These are phyloP conservation scores for Babesia bovis DNA, from an alignment of 169 alveolate genomes.

Conservation along the genomic window DNA sequence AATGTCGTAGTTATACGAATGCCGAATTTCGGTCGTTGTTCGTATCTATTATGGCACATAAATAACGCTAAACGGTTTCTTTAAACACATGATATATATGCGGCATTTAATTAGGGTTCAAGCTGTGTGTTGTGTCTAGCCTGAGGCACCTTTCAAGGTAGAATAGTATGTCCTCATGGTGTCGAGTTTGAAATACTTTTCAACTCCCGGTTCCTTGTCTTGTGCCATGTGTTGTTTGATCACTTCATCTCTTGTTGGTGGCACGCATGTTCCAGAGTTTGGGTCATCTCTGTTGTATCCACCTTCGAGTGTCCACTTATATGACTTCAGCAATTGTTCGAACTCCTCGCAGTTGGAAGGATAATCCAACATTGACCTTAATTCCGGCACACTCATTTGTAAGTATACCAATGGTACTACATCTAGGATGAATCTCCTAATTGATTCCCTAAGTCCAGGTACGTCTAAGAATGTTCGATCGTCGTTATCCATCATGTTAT, in stretches of 20 bases:
- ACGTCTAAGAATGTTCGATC: conserved; percentile 37
- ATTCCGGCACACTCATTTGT: conserved; percentile 58
- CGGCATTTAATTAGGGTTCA: too few species aligned
- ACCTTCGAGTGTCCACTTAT: conserved; percentile 47
- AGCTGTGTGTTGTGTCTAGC: too few species aligned
- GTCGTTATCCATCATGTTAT: conserved; percentile 6
- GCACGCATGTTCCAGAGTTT: conserved; percentile 36
- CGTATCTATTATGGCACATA: too few species aligned
- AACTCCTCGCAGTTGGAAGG: conserved; percentile 47
- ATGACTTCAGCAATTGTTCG: conserved; percentile 35
- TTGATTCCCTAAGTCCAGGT: conserved; percentile 51
- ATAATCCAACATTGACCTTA: conserved; percentile 26
- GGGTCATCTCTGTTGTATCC: conserved; percentile 33
- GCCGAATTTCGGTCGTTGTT: too few species aligned
- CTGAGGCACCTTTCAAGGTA: conserved; percentile 30
- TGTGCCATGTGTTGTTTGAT: conserved; percentile 19
- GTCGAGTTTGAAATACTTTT: conserved; percentile 46
- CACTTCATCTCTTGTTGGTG: conserved; percentile 36
- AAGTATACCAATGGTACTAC: conserved; percentile 56
- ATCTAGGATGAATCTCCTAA: conserved; percentile 50
- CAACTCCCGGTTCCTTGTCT: conserved; percentile 12
- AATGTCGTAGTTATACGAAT: too few species aligned
- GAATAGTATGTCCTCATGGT: conserved; percentile 37
- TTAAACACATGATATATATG: too few species aligned
- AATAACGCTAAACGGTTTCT: too few species aligned